phyloP scores from a whole-genome alignment of 164 flowering plant genomes.

The Aristolochia fimbriata region DNA sequence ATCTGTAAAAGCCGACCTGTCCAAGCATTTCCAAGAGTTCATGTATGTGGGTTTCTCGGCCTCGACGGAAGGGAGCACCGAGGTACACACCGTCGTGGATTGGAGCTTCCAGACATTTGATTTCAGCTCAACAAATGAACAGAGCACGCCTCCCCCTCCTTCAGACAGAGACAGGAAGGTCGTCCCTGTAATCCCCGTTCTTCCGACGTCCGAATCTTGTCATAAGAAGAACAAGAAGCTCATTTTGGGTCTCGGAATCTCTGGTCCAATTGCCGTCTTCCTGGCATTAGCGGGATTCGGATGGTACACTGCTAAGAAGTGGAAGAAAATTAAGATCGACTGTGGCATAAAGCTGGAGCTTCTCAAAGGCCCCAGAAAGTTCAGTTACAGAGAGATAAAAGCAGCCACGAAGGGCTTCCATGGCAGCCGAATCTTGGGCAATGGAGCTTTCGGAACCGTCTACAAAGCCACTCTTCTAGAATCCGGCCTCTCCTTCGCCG shows the following conservation, averaged over 20 bases:
- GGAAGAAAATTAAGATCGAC: conserved; percentile 21
- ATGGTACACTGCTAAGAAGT: conserved; percentile 43
- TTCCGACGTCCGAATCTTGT: conserved; percentile 18
- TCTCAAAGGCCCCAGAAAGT: conserved; percentile 53
- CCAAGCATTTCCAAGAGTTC: conserved; percentile 30
- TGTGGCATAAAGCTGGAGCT: conserved; percentile 42
- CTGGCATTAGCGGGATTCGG: conserved; percentile 35
- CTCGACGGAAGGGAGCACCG: conserved; percentile 84
- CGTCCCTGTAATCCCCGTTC: conserved; percentile 15
- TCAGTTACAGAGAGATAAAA: conserved; percentile 50
- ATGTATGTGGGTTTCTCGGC: conserved; percentile 80
- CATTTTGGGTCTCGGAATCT: conserved; percentile 55
- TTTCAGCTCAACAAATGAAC: conserved; percentile 17
- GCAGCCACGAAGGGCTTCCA: conserved; percentile 22
- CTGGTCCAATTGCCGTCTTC: conserved; percentile 39
- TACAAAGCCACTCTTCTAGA: conserved; percentile 15
- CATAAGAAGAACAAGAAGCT: conserved; percentile 25
- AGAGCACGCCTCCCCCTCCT: too few species aligned
- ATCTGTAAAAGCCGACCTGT: conserved; percentile 40
- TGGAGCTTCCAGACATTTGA: conserved; percentile 67
- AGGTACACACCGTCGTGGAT: conserved; percentile 48
- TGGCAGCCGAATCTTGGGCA: conserved; percentile 17
- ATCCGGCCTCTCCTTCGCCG: conserved; percentile 17
- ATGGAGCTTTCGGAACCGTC: conserved; percentile 25
- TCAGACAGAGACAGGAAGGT: too few species aligned